These are phyloP conservation scores for Capillidium heterosporum DNA, from an alignment of 371 early-diverging fungal species.

Conservation along the genomic window DNA sequence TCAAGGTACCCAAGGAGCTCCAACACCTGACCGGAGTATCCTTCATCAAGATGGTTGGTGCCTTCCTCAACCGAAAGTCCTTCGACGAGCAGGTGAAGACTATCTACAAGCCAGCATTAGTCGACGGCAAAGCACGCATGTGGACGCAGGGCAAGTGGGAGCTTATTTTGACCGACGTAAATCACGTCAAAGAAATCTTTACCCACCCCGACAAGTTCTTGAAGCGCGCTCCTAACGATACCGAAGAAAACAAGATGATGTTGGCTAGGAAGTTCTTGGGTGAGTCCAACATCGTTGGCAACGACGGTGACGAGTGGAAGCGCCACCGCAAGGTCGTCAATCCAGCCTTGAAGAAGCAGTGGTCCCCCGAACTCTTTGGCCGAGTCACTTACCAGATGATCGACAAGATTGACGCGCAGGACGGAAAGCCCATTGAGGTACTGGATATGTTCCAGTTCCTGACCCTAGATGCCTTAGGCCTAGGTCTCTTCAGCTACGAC, in stretches of 20 bases:
- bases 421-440: background rate
- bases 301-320: background rate
- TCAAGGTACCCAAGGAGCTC: background rate
- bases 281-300: background rate
- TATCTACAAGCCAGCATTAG: background rate
- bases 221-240: background rate
- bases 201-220: background rate
- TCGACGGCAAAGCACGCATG: background rate
- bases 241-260: no score
- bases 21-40: background rate
- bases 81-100: background rate
- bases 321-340: slow-evolving; percentile 6
- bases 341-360: slow-evolving; percentile 6
- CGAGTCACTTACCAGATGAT: background rate
- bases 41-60: background rate
- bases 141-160: background rate
- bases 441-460: background rate
- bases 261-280: background rate
- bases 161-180: background rate
- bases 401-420: background rate
- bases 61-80: background rate
- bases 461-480: background rate
- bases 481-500: background rate
- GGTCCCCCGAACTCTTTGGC: background rate
- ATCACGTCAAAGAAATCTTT: background rate